A percentile compares a stretch with the other conserved stretches of the same genome.
phyloP scores from a whole-genome alignment of 23 red algal species.

The Gracilaria gracilis region DNA sequence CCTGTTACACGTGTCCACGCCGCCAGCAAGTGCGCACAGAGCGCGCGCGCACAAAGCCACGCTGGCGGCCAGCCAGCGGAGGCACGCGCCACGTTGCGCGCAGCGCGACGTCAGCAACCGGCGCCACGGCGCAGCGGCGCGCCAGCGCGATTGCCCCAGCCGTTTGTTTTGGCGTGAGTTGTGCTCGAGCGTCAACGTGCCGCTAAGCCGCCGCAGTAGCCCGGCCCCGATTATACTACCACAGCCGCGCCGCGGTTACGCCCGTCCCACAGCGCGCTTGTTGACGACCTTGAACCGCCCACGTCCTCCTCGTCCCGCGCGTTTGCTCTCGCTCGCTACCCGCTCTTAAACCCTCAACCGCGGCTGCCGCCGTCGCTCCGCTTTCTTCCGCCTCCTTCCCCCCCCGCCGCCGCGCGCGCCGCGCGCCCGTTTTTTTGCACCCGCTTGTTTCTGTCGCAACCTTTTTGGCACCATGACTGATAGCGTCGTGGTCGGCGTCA shows the following conservation, averaged over 20 bases:
- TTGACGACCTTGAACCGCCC: not conserved
- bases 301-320: not conserved
- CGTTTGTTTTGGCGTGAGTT: no score
- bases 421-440: conserved; percentile 3
- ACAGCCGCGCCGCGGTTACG: not conserved
- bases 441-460: not conserved
- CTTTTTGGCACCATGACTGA: conserved; percentile 26
- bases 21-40: no score
- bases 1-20: no score
- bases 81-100: conserved; percentile 14
- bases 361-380: not conserved
- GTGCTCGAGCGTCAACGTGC: no score
- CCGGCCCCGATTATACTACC: not conserved
- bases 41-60: no score
- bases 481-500: conserved; percentile 77
- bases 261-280: not conserved
- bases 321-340: not conserved
- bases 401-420: conserved; percentile 15
- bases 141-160: no score
- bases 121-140: not conserved
- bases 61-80: not conserved
- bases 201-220: no score
- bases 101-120: conserved; percentile 18
- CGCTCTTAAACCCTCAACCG: not conserved
- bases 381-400: not conserved